A percentile compares a stretch with the other conserved stretches of the same genome.
phyloP scores from a whole-genome alignment of 805 yeast species.

The Candida vartiovaarae region DNA sequence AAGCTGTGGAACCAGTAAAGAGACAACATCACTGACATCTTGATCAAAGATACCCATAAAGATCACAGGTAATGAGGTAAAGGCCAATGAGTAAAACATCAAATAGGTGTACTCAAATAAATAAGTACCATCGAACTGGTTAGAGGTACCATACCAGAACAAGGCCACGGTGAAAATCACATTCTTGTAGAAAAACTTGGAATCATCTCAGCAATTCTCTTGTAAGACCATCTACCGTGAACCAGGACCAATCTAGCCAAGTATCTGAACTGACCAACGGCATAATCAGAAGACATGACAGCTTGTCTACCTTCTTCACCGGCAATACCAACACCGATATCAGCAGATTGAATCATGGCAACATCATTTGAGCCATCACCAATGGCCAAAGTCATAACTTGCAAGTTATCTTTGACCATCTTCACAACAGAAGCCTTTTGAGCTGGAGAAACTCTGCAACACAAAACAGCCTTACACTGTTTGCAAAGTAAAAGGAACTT shows the following conservation, averaged over 20 bases:
- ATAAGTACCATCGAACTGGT: conserved; percentile 73
- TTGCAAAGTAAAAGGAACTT: conserved; percentile 69
- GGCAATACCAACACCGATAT: conserved; percentile 84
- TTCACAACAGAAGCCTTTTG: conserved; percentile 82
- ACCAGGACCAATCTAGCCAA: conserved; percentile 58
- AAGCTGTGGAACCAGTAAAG: conserved; percentile 66
- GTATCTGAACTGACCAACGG: conserved; percentile 75
- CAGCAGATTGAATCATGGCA: conserved; percentile 86
- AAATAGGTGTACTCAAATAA: conserved; percentile 71
- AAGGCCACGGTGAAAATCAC: conserved; percentile 66
- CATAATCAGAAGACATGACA: conserved; percentile 83
- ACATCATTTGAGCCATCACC: conserved; percentile 91
- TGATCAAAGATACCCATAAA: conserved; percentile 76
- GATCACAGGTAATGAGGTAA: conserved; percentile 75
- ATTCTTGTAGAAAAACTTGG: conserved; percentile 78
- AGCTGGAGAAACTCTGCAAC: conserved; percentile 86
- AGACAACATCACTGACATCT: conserved; percentile 65
- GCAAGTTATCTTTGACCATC: conserved; percentile 63
- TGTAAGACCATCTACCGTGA: conserved; percentile 86
- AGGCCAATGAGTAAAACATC: conserved; percentile 78
- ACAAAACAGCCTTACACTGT: conserved; percentile 73
- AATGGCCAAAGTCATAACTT: conserved; percentile 80
- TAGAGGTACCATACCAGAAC: conserved; percentile 75
- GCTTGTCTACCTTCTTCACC: conserved; percentile 92
- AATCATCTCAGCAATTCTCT: conserved; percentile 75